Conservation (phyloP, 2,329 filamentous ascomycete genomes). For the Penicillium sp. region DNA sequence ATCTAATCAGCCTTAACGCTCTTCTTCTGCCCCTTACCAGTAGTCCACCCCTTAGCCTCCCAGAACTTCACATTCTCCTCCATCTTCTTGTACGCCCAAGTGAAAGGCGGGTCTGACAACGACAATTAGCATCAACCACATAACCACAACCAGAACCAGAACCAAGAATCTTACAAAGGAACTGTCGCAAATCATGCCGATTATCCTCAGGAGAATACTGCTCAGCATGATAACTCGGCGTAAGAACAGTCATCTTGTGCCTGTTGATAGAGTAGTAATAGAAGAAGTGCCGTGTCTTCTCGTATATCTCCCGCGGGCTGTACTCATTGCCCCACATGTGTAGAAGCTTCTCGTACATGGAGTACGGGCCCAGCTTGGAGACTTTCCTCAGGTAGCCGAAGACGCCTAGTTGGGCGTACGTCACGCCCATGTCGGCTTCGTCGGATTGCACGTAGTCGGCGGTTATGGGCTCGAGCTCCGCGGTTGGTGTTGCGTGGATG, state of each 20-base stretch:
- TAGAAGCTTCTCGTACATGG: slow-evolving; percentile 53
- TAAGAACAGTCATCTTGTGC: slow-evolving; percentile 62
- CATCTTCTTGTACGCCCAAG: slow-evolving; percentile 49
- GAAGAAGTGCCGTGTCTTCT: slow-evolving; percentile 47
- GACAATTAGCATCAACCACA: neutral
- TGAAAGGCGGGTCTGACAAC: slow-evolving; percentile 37
- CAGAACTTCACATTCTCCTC: slow-evolving; percentile 45
- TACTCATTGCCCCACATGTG: slow-evolving; percentile 47
- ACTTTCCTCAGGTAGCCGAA: slow-evolving; percentile 56
- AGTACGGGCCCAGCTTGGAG: slow-evolving; percentile 52
- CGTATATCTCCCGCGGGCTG: slow-evolving; percentile 45
- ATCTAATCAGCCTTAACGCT: slow-evolving; percentile 34
- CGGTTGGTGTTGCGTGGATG: slow-evolving; percentile 59
- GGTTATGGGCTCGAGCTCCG: slow-evolving; percentile 64
- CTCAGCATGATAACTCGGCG: slow-evolving; percentile 54
- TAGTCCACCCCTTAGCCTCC: slow-evolving; percentile 39
- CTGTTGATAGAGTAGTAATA: slow-evolving; percentile 59
- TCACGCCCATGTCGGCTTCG: slow-evolving; percentile 50
- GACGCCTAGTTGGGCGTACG: slow-evolving; percentile 52
- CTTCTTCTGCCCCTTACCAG: slow-evolving; percentile 35
- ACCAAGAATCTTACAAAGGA: slow-evolving; percentile 41
- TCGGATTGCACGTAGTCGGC: slow-evolving; percentile 6
- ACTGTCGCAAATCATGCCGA: slow-evolving; percentile 55
- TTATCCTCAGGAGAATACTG: slow-evolving; percentile 57
- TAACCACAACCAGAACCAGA: neutral